phyloP scores from a whole-genome alignment of 768 basidiomycete species.

The Lentinus tigrinus region DNA sequence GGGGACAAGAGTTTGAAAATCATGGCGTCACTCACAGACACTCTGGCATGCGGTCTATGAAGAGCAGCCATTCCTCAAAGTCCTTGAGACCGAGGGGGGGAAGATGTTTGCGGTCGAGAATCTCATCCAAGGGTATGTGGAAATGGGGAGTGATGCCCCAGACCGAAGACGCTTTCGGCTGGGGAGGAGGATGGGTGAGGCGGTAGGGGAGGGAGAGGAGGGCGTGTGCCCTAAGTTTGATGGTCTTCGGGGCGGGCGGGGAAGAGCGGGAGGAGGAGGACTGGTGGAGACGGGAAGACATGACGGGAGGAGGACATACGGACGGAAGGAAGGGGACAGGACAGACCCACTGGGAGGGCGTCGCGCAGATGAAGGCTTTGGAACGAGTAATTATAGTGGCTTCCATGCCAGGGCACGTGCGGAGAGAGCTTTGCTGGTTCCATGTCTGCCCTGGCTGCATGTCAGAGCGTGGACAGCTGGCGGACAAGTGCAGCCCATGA shows the following conservation, averaged over 20 bases:
- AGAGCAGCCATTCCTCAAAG: conserved; percentile 72
- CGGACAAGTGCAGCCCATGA: neutral
- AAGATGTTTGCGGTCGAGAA: conserved; percentile 72
- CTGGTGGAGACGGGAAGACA: conserved; percentile 17
- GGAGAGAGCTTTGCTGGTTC: neutral
- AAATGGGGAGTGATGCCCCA: conserved; percentile 59
- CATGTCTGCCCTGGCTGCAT: neutral
- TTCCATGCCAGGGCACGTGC: neutral
- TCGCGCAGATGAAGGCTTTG: neutral
- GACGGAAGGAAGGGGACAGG: neutral
- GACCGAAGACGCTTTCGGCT: conserved; percentile 10
- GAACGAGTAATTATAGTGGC: neutral
- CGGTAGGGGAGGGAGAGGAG: conserved; percentile 37
- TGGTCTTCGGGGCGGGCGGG: conserved; percentile 26
- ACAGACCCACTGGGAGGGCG: neutral
- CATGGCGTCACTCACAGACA: conserved; percentile 52
- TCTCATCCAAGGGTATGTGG: conserved; percentile 68
- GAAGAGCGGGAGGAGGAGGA: conserved; percentile 8
- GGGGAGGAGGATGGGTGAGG: conserved; percentile 19
- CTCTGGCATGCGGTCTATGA: conserved; percentile 73
- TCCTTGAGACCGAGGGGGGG: conserved; percentile 68
- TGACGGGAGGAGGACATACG: conserved; percentile 13
- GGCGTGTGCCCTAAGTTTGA: conserved; percentile 32
- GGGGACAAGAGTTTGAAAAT: neutral
- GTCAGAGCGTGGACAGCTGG: conserved; percentile 9